Evolutionary conservation across 2,329 filamentous ascomycete species (phyloP).

Genomic region (Phaeosphaeriaceae sp.): DNA sequence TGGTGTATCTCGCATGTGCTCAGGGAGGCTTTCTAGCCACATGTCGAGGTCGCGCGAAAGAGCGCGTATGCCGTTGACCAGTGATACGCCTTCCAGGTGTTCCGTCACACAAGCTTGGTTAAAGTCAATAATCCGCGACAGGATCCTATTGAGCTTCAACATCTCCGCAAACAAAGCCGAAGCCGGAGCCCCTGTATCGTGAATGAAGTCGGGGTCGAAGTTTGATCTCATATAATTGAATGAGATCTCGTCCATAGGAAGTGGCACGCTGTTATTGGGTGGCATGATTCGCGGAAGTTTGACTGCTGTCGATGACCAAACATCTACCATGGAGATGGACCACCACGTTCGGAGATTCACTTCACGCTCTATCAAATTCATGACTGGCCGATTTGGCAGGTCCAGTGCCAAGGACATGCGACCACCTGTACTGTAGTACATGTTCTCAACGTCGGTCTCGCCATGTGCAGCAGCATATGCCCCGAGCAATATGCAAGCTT

Average conservation of each 20-base stretch:
- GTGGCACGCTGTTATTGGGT: slow-evolving; percentile 22
- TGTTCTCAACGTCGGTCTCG: slow-evolving; percentile 32
- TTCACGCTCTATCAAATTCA: slow-evolving; percentile 29
- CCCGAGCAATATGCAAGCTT: slow-evolving; percentile 27
- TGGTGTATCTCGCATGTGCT: slow-evolving; percentile 32
- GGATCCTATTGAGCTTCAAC: slow-evolving; percentile 32
- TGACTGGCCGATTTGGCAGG: slow-evolving; percentile 26
- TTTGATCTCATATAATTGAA: slow-evolving; percentile 27
- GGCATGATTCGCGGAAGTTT: slow-evolving; percentile 32
- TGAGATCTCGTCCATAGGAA: slow-evolving; percentile 31
- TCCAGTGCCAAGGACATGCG: slow-evolving; percentile 31
- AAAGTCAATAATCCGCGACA: slow-evolving; percentile 32
- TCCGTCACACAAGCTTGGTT: slow-evolving; percentile 31
- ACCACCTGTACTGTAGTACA: slow-evolving; percentile 31
- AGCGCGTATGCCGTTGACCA: slow-evolving; percentile 25
- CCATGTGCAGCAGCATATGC: slow-evolving; percentile 33
- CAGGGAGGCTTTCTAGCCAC: slow-evolving; percentile 29
- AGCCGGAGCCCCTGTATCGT: slow-evolving; percentile 13
- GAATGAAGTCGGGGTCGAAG: slow-evolving; percentile 15
- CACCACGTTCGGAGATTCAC: slow-evolving; percentile 35
- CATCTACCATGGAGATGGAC: slow-evolving; percentile 35
- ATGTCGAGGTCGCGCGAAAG: slow-evolving; percentile 26
- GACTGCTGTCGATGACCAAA: slow-evolving; percentile 34
- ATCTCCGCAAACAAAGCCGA: slow-evolving; percentile 35
- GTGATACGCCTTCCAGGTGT: slow-evolving; percentile 23